phyloP scores from a whole-genome alignment of 2,329 filamentous ascomycete species.

The Aspergillus sp. region DNA sequence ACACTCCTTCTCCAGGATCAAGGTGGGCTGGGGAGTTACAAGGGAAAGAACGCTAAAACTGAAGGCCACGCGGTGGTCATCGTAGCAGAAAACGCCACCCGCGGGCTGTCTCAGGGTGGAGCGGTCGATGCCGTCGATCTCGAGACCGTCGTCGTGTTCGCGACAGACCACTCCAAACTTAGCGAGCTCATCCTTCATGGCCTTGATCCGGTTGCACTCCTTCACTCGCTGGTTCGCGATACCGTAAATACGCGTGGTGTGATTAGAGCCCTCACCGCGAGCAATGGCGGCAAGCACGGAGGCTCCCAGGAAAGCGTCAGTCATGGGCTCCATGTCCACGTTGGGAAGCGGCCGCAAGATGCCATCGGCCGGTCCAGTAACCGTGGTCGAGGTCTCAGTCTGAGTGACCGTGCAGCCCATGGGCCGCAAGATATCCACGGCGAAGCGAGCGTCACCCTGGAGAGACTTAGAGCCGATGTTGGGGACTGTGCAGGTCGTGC shows the following conservation, averaged over 20 bases:
- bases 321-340: slow-evolving; percentile 99
- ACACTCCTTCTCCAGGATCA: slow-evolving; percentile 87
- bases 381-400: slow-evolving; percentile 80
- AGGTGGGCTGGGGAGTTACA: slow-evolving; percentile 65
- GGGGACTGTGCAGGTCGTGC: slow-evolving; percentile 90
- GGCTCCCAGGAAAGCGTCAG: slow-evolving; percentile 93
- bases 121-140: slow-evolving; percentile 57
- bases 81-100: slow-evolving; percentile 83
- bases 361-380: slow-evolving; percentile 79
- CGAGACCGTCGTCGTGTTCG: slow-evolving; percentile 91
- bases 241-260: slow-evolving; percentile 78
- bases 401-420: slow-evolving; percentile 95
- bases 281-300: slow-evolving; percentile 90
- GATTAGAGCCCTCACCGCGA: slow-evolving; percentile 59
- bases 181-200: slow-evolving; percentile 90
- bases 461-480: slow-evolving; percentile 92
- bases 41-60: slow-evolving; percentile 89
- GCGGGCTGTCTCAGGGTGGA: slow-evolving; percentile 54
- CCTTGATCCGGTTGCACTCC: slow-evolving; percentile 93
- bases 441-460: slow-evolving; percentile 93
- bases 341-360: slow-evolving; percentile 71
- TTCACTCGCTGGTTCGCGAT: slow-evolving; percentile 98
- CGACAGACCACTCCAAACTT: slow-evolving; percentile 87
- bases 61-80: slow-evolving; percentile 97
- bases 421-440: slow-evolving; percentile 79